Conservation (phyloP, 805 yeast species). For the Yamadazyma philogaea region DNA sequence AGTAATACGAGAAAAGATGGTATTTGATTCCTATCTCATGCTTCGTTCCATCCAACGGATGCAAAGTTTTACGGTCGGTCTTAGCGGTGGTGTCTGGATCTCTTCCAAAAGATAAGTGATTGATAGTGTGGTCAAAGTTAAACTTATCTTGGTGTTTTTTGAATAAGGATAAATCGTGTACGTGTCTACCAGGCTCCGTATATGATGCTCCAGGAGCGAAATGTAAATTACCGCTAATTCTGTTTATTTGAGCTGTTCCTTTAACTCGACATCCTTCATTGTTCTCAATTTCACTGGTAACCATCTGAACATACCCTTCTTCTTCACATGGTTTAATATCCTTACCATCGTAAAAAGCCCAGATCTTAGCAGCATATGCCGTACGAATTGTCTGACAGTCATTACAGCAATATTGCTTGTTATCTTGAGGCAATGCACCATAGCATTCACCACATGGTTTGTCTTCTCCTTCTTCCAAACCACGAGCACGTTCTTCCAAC, state of each 20-base stretch:
- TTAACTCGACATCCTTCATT: slow-evolving; percentile 84
- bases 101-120: slow-evolving; percentile 82
- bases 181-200: slow-evolving; percentile 58
- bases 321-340: slow-evolving; percentile 86
- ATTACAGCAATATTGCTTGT: slow-evolving; percentile 68
- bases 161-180: slow-evolving; percentile 81
- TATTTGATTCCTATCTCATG: slow-evolving; percentile 45
- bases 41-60: slow-evolving; percentile 62
- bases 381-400: slow-evolving; percentile 75
- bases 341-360: slow-evolving; percentile 91
- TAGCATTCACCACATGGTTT: slow-evolving; percentile 87
- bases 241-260: slow-evolving; percentile 76
- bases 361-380: slow-evolving; percentile 73
- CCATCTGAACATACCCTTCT: slow-evolving; percentile 74
- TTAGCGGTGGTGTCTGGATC: slow-evolving; percentile 36
- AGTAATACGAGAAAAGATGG: slow-evolving; percentile 70
- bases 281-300: slow-evolving; percentile 50
- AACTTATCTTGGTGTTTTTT: slow-evolving; percentile 52
- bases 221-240: slow-evolving; percentile 88
- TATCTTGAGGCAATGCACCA: slow-evolving; percentile 68
- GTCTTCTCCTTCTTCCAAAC: slow-evolving; percentile 26
- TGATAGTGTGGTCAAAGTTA: slow-evolving; percentile 72
- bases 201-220: slow-evolving; percentile 92
- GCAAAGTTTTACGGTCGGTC: slow-evolving; percentile 38
- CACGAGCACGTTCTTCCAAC: slow-evolving; percentile 30